Evolutionary conservation across 164 flowering plant species (phyloP).

Genomic region (Houttuynia cordata): DNA sequence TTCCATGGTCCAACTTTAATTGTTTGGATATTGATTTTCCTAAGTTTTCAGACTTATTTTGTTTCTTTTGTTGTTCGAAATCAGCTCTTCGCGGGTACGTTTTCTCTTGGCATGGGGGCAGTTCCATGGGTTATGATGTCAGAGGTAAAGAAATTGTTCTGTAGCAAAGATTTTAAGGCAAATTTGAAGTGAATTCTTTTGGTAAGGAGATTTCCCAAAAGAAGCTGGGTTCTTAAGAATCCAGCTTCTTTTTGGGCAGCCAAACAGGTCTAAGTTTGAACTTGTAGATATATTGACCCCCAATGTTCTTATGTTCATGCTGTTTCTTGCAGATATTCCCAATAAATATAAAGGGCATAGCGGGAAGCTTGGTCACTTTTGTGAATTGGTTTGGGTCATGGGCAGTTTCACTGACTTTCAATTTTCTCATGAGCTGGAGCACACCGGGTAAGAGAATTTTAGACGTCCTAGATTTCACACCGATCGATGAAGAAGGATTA

Average conservation of each 20-base stretch:
- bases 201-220: too few species aligned
- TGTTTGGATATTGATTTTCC: too few species aligned
- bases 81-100: conserved; percentile 56
- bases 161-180: too few species aligned
- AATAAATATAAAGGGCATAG: conserved; percentile 70
- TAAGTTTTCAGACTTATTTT: too few species aligned
- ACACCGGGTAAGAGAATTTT: conserved; percentile 42
- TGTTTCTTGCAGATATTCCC: conserved; percentile 67
- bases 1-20: too few species aligned
- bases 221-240: too few species aligned
- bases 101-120: conserved; percentile 84
- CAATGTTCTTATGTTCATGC: not conserved
- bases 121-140: conserved; percentile 97
- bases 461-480: too few species aligned
- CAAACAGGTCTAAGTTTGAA: too few species aligned
- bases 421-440: conserved; percentile 79
- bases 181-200: too few species aligned
- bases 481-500: too few species aligned
- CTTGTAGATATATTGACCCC: not conserved
- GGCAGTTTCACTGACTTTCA: conserved; percentile 76
- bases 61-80: too few species aligned
- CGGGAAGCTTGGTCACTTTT: conserved; percentile 83
- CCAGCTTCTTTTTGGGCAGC: too few species aligned
- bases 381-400: conserved; percentile 90
- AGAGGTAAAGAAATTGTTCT: conserved; percentile 70